Evolutionary conservation across 2,329 filamentous ascomycete genomes (phyloP), one percentile per base, ranked within the genome.

Genomic region (Phyllosticta ampelicida): DNA sequence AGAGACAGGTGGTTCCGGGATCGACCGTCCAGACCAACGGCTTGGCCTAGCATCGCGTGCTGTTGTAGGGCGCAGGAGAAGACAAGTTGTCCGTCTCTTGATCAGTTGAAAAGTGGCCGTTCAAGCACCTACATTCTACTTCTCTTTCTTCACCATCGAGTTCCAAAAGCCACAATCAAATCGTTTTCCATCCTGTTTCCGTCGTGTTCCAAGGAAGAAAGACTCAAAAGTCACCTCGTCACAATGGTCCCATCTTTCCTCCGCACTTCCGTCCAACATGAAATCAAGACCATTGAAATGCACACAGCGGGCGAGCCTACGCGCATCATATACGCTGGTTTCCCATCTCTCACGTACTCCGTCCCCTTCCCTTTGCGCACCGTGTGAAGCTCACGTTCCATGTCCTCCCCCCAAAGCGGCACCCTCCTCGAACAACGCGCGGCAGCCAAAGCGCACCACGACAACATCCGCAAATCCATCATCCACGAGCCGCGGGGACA

Each of bases 291-390:
- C 29, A 58, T 64, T 23, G 61, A 64, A 26, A 63, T 76, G 75
- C 77, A 80, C 65, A 78, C 77, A 2, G 73, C 74, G 18, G 77
- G 77, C 16, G 77, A 79, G 60, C 75, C 77, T 20, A 77, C 77
- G 8, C 70, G 77, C 20, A 79, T 79, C 55, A 62, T 79, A 11
- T 70, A 71, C 54, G 60, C 66, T 9, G 74, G 74, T 1, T 77
- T 72, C 58, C 75, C 75, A 6, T 53, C 62, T 0, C 61, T 75
- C 3, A 48, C 62, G 55, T 58, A 49, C 16, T 5, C 13, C 23
- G n/a, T 9, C 58, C 63, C 6, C 55, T 53, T 4, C 56, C 61
- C 18, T 29, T 23, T 13, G 9, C 1, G 11, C 1, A 1, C 13
- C 13, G 11, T 5, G 5, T n/a, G 13, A 6, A 3, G 19, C 26